Evolutionary conservation across 495 filamentous ascomycete species (phyloP).

Genomic region (Podospora didyma): DNA sequence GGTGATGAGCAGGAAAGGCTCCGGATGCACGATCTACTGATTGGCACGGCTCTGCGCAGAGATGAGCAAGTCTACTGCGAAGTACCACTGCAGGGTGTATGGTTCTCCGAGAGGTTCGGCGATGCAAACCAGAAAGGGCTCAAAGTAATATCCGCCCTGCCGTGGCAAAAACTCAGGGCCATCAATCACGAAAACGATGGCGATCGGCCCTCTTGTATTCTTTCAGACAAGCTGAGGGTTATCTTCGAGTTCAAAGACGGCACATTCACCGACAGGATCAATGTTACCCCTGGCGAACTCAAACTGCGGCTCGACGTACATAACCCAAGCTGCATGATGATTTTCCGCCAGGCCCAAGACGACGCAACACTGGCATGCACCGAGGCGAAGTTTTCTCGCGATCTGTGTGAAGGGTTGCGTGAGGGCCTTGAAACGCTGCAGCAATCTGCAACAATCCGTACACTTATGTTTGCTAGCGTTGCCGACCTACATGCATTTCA

Average conservation of each 20-base stretch:
- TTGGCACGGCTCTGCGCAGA: constrained; percentile 56
- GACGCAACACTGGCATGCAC: constrained; percentile 66
- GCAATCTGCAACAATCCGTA: constrained; percentile 43
- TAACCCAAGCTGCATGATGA: constrained; percentile 55
- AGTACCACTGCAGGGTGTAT: constrained; percentile 55
- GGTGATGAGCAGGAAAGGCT: constrained; percentile 62
- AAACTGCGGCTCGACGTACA: constrained; percentile 58
- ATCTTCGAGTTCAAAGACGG: constrained; percentile 63
- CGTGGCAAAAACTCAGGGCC: constrained; percentile 45
- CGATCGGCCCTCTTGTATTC: constrained; percentile 53
- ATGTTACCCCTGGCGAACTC: constrained; percentile 71
- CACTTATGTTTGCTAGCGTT: constrained; percentile 49
- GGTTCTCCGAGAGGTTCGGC: constrained; percentile 55
- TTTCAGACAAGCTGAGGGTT: constrained; percentile 67
- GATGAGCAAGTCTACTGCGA: constrained; percentile 62
- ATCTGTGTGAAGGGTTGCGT: constrained; percentile 50
- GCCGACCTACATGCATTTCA: constrained; percentile 73
- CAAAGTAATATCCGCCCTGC: constrained; percentile 41
- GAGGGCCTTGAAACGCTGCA: constrained; percentile 46
- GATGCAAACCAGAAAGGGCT: constrained; percentile 36
- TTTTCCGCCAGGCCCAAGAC: constrained; percentile 60
- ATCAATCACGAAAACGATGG: constrained; percentile 52
- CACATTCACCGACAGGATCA: constrained; percentile 69
- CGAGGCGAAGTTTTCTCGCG: constrained; percentile 57
- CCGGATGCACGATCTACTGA: constrained; percentile 61